Base-by-base conservation (phyloP, 768 basidiomycete genomes). In the Mycena capillaripes region DNA sequence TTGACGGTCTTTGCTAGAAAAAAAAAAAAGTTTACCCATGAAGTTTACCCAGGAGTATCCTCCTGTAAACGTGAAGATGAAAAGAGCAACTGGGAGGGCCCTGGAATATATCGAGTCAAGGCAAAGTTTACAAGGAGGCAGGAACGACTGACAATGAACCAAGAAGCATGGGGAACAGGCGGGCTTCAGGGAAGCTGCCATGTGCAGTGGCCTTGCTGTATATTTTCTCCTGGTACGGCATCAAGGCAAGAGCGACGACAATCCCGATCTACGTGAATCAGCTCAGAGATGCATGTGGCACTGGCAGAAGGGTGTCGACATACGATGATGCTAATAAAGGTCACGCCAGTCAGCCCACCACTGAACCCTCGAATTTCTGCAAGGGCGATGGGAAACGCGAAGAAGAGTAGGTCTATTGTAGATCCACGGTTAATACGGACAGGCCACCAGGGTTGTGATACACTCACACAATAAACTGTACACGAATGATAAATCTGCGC, bases 11-110 rank as follows among this genome's bases (percentile, higher is more conserved):
- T n/a, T n/a, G 36, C 32, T 50, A 32, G 55, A 42, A 29, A 55
- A 21, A 48, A 16, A 19, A 44, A 40, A 12, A n/a, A 21, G 17
- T 34, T 59, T 65, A 76, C 79, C 82, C 8, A 85, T 84, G 80
- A 82, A 86, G 75, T 85, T 81, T 0, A 86, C 83, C 68, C 72
- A 75, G 16, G 73, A 55, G 70, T 84, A 86, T n/a, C 79, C 85
- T 19, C 85, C 85, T 14, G 85, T 85, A 76, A 84, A 85, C 2
- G 85, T 85, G 69, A 88, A 85, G 56, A 86, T 79, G 78, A 87
- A 85, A 14, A 87, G 79, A 8, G 84, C 82, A 14, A 79, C 53
- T 23, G 86, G 81, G n/a, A 86, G 79, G 25, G 85, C 64, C 40
- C 82, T 84, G 72, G 16, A 56, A 19, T 8, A 38, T 38, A 8